phyloP scores from a whole-genome alignment of 345 rosid genomes.

The Salix udensis region DNA sequence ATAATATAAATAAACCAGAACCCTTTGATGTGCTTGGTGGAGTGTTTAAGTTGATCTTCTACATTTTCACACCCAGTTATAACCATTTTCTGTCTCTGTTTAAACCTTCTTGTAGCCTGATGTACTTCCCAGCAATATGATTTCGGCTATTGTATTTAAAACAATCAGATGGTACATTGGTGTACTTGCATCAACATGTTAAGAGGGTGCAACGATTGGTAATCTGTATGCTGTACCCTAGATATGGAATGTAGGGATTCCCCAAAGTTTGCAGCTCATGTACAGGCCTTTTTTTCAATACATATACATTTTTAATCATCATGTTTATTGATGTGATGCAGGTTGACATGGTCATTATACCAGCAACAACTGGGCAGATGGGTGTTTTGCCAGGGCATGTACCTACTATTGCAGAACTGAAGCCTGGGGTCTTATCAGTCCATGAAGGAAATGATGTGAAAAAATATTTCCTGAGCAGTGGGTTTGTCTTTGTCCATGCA shows the following conservation, averaged over 20 bases:
- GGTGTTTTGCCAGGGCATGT: constrained; percentile 91
- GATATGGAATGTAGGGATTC: too few relatives aligned
- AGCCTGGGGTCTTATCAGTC: constrained; percentile 83
- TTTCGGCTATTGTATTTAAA: neutral
- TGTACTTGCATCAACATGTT: too few relatives aligned
- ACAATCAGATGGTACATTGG: neutral
- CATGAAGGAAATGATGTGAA: constrained; percentile 70
- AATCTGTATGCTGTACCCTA: too few relatives aligned
- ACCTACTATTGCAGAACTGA: constrained; percentile 78
- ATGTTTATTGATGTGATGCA: constrained; percentile 9
- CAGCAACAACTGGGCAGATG: constrained; percentile 91
- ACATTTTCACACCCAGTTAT: neutral
- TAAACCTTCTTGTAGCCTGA: neutral
- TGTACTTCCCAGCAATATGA: neutral
- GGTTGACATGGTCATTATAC: constrained; percentile 96
- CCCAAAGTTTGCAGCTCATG: neutral
- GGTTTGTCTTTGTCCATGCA: constrained; percentile 74
- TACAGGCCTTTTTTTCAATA: neutral
- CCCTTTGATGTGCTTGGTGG: neutral
- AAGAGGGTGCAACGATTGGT: too few relatives aligned
- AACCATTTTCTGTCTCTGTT: neutral
- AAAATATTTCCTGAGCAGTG: constrained; percentile 86
- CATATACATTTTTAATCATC: neutral
- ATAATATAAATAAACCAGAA: neutral
- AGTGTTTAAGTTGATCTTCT: neutral